Evolutionary conservation across 192 early-diverging fungal species (phyloP).

Genomic region (Dissophora ornata): DNA sequence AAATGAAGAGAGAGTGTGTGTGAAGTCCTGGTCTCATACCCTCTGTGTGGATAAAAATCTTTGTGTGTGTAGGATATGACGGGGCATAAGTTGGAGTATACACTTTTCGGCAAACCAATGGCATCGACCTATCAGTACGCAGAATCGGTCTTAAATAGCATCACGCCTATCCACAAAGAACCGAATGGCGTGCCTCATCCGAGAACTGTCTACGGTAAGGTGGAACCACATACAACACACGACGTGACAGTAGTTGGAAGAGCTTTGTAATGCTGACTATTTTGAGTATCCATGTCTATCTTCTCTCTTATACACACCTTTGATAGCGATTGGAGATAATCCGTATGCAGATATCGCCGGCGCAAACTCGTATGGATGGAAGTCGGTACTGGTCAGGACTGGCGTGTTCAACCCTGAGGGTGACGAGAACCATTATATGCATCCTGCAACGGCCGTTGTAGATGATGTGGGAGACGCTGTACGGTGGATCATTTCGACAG

Average conservation of each 20-base stretch:
- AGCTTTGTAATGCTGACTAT: background rate
- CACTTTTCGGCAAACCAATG: conserved; percentile 87
- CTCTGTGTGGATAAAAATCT: no score
- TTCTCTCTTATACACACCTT: background rate
- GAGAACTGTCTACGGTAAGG: conserved; percentile 53
- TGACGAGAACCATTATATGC: conserved; percentile 60
- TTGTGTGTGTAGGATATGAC: conserved; percentile 48
- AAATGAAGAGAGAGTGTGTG: conserved; percentile 16
- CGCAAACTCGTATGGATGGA: conserved; percentile 80
- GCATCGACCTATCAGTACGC: conserved; percentile 78
- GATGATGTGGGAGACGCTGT: conserved; percentile 80
- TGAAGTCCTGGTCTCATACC: no score
- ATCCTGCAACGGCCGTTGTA: conserved; percentile 68
- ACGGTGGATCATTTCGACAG: conserved; percentile 53
- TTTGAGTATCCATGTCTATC: conserved; percentile 51
- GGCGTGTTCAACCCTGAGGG: conserved; percentile 70
- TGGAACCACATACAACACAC: conserved; percentile 50
- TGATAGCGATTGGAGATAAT: conserved; percentile 74
- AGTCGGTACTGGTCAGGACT: conserved; percentile 76
- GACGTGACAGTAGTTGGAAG: no score
- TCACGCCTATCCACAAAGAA: conserved; percentile 24
- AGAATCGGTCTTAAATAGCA: conserved; percentile 60
- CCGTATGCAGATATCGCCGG: conserved; percentile 80
- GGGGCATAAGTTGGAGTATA: conserved; percentile 68
- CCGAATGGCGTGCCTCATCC: conserved; percentile 2